Conservation (phyloP, 176 grass and related monocot genomes). For the Lolium multiflorum region DNA sequence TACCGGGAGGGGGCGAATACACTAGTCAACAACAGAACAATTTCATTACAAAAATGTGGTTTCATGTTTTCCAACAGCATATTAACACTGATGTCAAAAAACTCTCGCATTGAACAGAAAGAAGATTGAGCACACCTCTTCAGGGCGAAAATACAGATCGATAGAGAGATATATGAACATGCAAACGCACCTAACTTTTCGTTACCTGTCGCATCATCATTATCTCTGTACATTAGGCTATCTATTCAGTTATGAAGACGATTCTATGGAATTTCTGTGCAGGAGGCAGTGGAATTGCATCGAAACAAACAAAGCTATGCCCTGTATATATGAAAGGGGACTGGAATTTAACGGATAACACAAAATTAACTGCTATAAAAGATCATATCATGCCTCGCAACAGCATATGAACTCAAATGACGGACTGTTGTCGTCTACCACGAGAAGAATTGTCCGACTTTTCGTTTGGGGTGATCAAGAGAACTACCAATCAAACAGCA, state of each 20-base stretch:
- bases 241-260: not conserved
- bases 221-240: not conserved
- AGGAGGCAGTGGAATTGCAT: not conserved
- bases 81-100: not conserved
- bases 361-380: not conserved
- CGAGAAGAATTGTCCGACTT: not conserved
- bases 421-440: not conserved
- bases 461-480: not conserved
- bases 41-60: not conserved
- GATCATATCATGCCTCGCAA: not conserved
- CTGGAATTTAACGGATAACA: not conserved
- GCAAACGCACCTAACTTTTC: not conserved
- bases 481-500: not conserved
- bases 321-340: not conserved
- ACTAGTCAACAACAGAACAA: not conserved
- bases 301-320: not conserved
- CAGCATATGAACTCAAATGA: not conserved
- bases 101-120: not conserved
- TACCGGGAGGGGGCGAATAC: not conserved
- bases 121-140: conserved; percentile 6
- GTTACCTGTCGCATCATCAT: not conserved
- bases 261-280: conserved; percentile 7
- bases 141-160: not conserved
- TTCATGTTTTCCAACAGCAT: not conserved
- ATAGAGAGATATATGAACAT: conserved; percentile 9